These are phyloP conservation scores for Colletotrichum sp. DNA, from an alignment of 2,329 filamentous ascomycete genomes.

Conservation along the genomic window DNA sequence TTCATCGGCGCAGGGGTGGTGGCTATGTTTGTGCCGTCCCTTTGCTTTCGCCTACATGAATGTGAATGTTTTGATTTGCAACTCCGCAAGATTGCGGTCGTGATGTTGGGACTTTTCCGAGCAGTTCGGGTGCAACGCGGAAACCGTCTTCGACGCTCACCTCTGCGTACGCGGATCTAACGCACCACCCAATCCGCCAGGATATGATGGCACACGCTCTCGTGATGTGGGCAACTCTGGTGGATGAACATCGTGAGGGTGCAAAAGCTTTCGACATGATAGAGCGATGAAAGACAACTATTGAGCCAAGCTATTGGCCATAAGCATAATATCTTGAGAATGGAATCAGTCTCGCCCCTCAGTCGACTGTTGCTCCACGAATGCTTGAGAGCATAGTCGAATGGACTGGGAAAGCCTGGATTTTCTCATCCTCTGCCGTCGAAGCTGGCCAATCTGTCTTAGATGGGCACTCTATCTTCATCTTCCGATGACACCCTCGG, in stretches of 20 bases:
- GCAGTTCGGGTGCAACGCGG: background rate
- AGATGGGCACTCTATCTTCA: background rate
- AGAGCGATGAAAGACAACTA: too few species aligned
- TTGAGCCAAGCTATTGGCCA: too few species aligned
- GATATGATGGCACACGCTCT: background rate
- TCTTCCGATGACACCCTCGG: too few species aligned
- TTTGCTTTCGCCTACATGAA: background rate
- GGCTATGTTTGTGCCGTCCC: background rate
- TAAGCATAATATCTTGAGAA: too few species aligned
- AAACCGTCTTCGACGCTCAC: background rate
- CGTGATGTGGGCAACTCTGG: background rate
- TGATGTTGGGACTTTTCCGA: background rate
- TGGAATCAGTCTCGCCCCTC: background rate
- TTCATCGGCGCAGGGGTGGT: too few species aligned
- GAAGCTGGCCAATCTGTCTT: background rate
- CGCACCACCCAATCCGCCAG: rapidly evolving
- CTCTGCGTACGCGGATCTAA: background rate
- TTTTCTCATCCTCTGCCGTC: rapidly evolving
- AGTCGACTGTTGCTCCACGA: too few species aligned
- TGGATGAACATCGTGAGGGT: background rate
- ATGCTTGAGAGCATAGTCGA: too few species aligned
- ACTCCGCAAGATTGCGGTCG: background rate
- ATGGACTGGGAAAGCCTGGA: too few species aligned
- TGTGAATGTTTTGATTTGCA: background rate
- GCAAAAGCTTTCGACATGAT: background rate